Evolutionary conservation across 169 alveolate genomes (phyloP), one percentile per base, ranked within the genome.

Genomic region (Ichthyophthirius multifiliis): DNA sequence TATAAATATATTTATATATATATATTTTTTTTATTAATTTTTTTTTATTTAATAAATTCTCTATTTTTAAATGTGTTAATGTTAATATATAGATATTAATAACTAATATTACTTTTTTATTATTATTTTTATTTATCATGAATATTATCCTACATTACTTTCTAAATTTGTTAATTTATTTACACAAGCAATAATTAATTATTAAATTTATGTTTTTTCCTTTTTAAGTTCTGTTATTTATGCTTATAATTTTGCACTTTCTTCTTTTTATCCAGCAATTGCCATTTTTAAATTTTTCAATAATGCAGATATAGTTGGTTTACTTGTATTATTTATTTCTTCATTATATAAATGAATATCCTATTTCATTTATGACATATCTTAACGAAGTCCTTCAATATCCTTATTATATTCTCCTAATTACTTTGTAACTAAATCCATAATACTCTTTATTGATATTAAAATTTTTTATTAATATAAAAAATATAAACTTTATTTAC

Each of bases 241-340:
- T 55, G 71, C 23, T 55, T 55, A 55, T 27, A 55, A 55, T 39
- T 55, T 55, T 10, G 71, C 23, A 55, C 31, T 55, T 55, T 55
- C 71, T 27, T 55, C 71, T 55, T 55, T 55, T 23, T 55, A 55
- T 20, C 43, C 71, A 7, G 43, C 71, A 55, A 55, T 55, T 10
- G 71, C 71, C 31, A 55, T 5, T 55, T 55, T 55, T 55, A 55
- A 55, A 39, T 55, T 55, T 27, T 55, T 55, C 23, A 55, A 39
- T 39, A 55, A 55, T 27, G 71, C 71, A 27, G 71, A 34, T 55
- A 55, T 27, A 15, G 71, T 55, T 4, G 71, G 71, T n/a, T 55
- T 55, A 27, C 43, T 55, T 20, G 71, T 55, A 23, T 55, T 55
- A 55, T 55, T 55, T 55, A 55, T 55, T 55, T 55, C 71, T 55